Conservation (phyloP, 257 asterid genomes). For the Fraxinus quadrangulata region DNA sequence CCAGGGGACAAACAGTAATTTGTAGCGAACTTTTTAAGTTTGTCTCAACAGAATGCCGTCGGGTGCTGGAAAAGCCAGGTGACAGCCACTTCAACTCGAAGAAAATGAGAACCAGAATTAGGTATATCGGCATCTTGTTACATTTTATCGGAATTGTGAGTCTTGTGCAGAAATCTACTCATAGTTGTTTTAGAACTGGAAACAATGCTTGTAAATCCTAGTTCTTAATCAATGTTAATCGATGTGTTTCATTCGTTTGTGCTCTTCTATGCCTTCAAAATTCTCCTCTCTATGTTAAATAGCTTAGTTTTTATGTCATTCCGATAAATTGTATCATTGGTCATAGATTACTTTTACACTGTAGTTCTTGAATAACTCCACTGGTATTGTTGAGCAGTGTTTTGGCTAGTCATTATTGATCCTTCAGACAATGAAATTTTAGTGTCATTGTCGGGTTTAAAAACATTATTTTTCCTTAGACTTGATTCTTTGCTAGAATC, state of each 20-base stretch:
- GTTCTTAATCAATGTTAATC: neutral
- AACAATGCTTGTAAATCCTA: neutral
- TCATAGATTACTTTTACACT: neutral
- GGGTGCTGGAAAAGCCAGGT: neutral
- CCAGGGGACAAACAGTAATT: neutral
- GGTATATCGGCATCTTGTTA: neutral
- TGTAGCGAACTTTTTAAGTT: neutral
- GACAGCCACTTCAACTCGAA: neutral
- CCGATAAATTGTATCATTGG: neutral
- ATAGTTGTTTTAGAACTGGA: neutral
- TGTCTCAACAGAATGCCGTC: neutral
- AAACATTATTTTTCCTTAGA: no score
- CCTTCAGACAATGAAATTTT: neutral
- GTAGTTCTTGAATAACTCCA: neutral
- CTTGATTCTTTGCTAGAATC: no score
- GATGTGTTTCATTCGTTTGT: neutral
- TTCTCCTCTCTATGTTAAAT: neutral
- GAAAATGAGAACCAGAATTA: neutral
- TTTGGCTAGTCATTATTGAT: neutral
- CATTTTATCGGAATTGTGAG: neutral
- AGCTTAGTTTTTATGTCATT: neutral
- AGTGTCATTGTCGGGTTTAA: neutral
- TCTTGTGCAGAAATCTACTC: neutral
- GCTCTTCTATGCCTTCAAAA: neutral
- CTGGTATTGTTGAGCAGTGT: neutral